phyloP scores from a whole-genome alignment of 2,329 filamentous ascomycete genomes.

The Nemania bipapillata region DNA sequence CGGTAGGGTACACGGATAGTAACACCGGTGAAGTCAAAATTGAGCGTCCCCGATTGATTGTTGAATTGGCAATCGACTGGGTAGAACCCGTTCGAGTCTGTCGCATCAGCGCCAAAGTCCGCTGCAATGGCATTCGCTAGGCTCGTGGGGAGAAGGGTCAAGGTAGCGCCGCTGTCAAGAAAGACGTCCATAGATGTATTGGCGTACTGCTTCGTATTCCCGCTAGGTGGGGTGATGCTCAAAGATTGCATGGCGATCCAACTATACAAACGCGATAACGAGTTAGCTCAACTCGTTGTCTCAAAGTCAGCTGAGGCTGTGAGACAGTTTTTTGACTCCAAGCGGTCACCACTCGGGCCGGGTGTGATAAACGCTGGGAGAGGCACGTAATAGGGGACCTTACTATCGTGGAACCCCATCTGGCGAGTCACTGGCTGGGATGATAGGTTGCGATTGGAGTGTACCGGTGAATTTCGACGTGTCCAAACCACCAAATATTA shows the following conservation, averaged over 20 bases:
- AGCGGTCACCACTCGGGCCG: background rate
- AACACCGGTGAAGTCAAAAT: constrained; percentile 62
- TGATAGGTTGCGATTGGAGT: constrained; percentile 70
- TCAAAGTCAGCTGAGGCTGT: background rate
- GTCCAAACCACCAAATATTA: constrained; percentile 76
- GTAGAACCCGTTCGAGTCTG: constrained; percentile 59
- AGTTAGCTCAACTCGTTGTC: constrained; percentile 13
- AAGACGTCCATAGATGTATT: constrained; percentile 66
- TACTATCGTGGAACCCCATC: constrained; percentile 63
- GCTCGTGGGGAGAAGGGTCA: constrained; percentile 71
- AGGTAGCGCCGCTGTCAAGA: constrained; percentile 75
- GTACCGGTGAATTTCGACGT: constrained; percentile 70
- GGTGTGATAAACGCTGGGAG: background rate
- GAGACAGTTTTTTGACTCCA: background rate
- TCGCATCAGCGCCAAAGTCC: constrained; percentile 59
- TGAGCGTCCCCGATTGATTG: constrained; percentile 56
- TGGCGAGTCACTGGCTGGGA: constrained; percentile 64
- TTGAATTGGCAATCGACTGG: constrained; percentile 59
- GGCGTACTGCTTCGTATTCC: constrained; percentile 51
- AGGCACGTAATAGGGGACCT: background rate
- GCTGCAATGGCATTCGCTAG: constrained; percentile 63
- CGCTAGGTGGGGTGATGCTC: constrained; percentile 55
- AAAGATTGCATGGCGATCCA: constrained; percentile 63
- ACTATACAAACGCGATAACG: constrained; percentile 33
- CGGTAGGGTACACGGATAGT: constrained; percentile 62